Evolutionary conservation across 768 basidiomycete genomes (phyloP).

Genomic region (Trametes sanguinea): DNA sequence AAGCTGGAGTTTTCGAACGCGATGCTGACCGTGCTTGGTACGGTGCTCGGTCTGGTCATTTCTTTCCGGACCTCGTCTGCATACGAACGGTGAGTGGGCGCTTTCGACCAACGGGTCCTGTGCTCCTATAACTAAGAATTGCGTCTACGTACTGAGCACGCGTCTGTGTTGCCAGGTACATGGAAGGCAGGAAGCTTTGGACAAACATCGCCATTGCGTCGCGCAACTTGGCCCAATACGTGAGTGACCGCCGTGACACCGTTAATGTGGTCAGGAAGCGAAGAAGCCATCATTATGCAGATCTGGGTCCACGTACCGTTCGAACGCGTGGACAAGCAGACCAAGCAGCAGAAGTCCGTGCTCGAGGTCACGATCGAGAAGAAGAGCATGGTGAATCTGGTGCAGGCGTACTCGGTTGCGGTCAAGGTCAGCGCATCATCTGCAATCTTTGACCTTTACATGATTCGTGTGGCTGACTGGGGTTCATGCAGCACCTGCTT

Average conservation of each 20-base stretch:
- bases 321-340: constrained; percentile 40
- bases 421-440: constrained; percentile 49
- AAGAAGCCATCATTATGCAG: constrained; percentile 28
- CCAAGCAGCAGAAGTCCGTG: constrained; percentile 33
- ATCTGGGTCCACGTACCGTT: constrained; percentile 59
- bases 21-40: constrained; percentile 71
- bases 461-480: background rate
- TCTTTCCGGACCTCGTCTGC: constrained; percentile 75
- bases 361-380: constrained; percentile 67
- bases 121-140: too few relatives aligned
- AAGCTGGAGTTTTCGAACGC: constrained; percentile 54
- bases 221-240: constrained; percentile 59
- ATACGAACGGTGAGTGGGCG: constrained; percentile 54
- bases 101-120: too few relatives aligned
- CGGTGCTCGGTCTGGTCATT: constrained; percentile 69
- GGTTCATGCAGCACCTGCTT: constrained; percentile 49
- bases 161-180: constrained; percentile 40
- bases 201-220: constrained; percentile 57
- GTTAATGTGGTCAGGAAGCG: background rate
- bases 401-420: constrained; percentile 68
- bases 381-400: constrained; percentile 71
- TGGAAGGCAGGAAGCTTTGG: constrained; percentile 75
- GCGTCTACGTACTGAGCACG: too few relatives aligned
- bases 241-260: constrained; percentile 33
- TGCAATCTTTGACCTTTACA: background rate